A percentile compares a stretch with the other conserved stretches of the same genome.
Evolutionary conservation across 306 rosid species (phyloP).

Genomic region (Datisca glomerata): DNA sequence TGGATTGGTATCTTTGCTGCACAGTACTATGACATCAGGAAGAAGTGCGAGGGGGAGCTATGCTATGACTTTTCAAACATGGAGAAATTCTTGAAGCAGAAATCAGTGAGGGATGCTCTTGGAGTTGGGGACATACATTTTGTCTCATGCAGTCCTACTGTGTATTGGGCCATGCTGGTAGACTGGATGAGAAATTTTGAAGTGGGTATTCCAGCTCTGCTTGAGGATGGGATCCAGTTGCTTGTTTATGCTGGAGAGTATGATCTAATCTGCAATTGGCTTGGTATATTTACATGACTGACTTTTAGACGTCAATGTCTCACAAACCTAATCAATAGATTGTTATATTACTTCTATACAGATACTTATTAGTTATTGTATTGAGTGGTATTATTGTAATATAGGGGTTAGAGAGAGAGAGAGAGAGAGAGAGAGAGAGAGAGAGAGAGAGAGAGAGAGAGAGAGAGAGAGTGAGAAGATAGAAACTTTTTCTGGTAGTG

Average conservation of each 20-base stretch:
- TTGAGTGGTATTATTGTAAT: not conserved
- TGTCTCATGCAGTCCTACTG: slow-evolving; percentile 83
- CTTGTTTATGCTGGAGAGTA: slow-evolving; percentile 93
- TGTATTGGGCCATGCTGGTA: slow-evolving; percentile 81
- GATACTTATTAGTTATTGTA: no score
- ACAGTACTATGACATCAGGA: slow-evolving; percentile 94
- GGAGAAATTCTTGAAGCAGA: slow-evolving; percentile 76
- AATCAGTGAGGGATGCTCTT: slow-evolving; percentile 61
- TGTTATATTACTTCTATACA: no score
- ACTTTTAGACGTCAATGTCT: not conserved
- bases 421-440: no score
- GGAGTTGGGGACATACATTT: slow-evolving; percentile 76
- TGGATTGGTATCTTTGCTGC: not conserved
- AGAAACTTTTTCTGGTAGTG: no score
- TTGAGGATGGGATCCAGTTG: slow-evolving; percentile 78
- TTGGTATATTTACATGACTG: slow-evolving; percentile 28
- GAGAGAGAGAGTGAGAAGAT: no score
- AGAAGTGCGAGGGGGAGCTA: slow-evolving; percentile 71
- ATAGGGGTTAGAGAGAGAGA: not conserved
- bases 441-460: no score
- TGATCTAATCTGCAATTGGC: slow-evolving; percentile 98
- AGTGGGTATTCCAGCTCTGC: slow-evolving; percentile 90
- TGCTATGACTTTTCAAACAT: slow-evolving; percentile 94
- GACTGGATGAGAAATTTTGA: slow-evolving; percentile 98
- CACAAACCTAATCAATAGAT: not conserved